phyloP scores from a whole-genome alignment of 2,329 filamentous ascomycete genomes.

The Trichoderma sp. region DNA sequence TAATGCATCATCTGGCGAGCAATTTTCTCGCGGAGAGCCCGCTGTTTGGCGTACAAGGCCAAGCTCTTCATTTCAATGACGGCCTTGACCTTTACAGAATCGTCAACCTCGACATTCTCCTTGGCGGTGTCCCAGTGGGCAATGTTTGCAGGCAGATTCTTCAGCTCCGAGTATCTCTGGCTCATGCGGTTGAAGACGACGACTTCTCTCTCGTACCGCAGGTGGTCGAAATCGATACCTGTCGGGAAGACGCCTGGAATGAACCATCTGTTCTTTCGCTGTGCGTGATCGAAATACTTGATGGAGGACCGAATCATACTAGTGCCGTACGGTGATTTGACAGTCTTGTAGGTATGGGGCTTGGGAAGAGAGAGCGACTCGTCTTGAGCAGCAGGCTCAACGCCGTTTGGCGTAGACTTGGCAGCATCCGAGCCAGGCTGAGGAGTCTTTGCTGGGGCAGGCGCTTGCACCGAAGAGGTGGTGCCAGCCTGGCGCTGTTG shows the following conservation, averaged over 20 bases:
- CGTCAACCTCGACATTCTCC: constrained; percentile 65
- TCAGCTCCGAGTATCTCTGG: constrained; percentile 79
- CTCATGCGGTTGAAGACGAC: constrained; percentile 88
- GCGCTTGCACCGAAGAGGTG: constrained; percentile 41
- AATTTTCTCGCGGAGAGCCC: constrained; percentile 78
- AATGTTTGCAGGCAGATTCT: constrained; percentile 78
- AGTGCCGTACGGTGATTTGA: constrained; percentile 68
- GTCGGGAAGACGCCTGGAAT: constrained; percentile 86
- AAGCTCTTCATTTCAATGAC: constrained; percentile 95
- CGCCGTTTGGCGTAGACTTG: constrained; percentile 37
- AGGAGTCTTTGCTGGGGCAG: constrained; percentile 31
- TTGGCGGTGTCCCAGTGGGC: constrained; percentile 81
- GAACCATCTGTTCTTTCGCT: constrained; percentile 71
- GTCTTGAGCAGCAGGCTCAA: constrained; percentile 35
- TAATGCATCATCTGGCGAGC: constrained; percentile 91
- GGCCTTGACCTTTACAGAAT: constrained; percentile 80
- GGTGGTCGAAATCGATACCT: constrained; percentile 80
- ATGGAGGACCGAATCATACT: constrained; percentile 57
- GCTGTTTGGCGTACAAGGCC: constrained; percentile 82
- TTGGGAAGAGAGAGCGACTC: constrained; percentile 36
- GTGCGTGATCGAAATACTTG: constrained; percentile 74
- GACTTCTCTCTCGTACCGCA: constrained; percentile 82
- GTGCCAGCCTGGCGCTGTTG: constrained; percentile 59
- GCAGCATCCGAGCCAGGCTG: constrained; percentile 33
- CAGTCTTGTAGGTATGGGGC: constrained; percentile 62